Conservation (phyloP, 371 early-diverging fungal species). For the Lichtheimia ornata region DNA sequence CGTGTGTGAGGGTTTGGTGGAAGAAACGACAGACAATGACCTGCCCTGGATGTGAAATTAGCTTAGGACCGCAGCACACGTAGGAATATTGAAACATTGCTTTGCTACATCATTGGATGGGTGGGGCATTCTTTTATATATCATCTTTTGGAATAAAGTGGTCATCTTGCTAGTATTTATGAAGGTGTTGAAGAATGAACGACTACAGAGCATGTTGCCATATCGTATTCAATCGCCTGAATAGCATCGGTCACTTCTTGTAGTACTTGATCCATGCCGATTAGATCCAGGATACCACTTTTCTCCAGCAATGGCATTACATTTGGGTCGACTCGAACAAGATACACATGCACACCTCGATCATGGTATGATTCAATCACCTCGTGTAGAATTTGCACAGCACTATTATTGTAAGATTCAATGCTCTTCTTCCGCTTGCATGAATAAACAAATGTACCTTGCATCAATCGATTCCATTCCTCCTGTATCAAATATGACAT, state of each 20-base stretch:
- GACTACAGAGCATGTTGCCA: not conserved
- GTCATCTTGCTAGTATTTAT: no score
- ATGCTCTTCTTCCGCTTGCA: not conserved
- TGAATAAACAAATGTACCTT: slow-evolving; percentile 40
- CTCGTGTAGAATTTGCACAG: slow-evolving; percentile 78
- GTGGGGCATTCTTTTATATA: no score
- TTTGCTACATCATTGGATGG: no score
- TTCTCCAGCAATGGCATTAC: slow-evolving; percentile 64
- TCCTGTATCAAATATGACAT: slow-evolving; percentile 84
- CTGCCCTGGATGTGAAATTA: no score
- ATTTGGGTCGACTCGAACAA: slow-evolving; percentile 73
- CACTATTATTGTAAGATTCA: slow-evolving; percentile 43
- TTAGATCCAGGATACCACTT: slow-evolving; percentile 59
- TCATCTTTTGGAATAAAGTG: no score
- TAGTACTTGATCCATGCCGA: slow-evolving; percentile 61
- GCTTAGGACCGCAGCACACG: no score
- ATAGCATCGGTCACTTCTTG: slow-evolving; percentile 31
- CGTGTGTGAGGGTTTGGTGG: no score
- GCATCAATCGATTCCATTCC: slow-evolving; percentile 85
- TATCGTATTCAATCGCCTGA: slow-evolving; percentile 34
- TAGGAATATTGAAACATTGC: no score
- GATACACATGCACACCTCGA: slow-evolving; percentile 71
- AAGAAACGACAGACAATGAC: no score
- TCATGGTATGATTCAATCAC: slow-evolving; percentile 77
- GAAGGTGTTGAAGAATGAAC: no score